These are phyloP conservation scores for Pyronema omphalodes DNA, from an alignment of 495 filamentous ascomycete species.

Conservation along the genomic window DNA sequence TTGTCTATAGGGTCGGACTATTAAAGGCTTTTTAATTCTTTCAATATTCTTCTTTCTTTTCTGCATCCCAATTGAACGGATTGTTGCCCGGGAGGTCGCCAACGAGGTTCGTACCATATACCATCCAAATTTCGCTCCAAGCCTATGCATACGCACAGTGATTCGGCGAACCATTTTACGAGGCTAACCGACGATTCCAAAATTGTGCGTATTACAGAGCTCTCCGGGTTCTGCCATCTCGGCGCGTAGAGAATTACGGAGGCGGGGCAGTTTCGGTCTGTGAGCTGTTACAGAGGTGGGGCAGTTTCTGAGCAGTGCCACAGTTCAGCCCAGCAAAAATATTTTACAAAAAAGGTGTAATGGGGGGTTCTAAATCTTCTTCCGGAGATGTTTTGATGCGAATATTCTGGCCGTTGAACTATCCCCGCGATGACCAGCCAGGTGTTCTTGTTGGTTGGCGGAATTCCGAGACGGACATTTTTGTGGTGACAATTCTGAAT, in stretches of 20 bases:
- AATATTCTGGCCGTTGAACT: constrained; percentile 93
- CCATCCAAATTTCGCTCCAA: neutral
- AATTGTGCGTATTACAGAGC: constrained; percentile 38
- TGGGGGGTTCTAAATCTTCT: constrained; percentile 24
- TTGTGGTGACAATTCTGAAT: constrained; percentile 75
- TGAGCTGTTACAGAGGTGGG: no score
- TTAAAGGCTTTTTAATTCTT: constrained; percentile 55
- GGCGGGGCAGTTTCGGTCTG: constrained; percentile 63
- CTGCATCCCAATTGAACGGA: constrained; percentile 50
- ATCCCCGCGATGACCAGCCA: constrained; percentile 45
- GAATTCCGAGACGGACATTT: constrained; percentile 77
- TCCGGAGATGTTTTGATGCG: constrained; percentile 70
- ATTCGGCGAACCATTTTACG: neutral
- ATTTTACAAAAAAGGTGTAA: neutral
- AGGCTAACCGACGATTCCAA: neutral
- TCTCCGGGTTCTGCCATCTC: constrained; percentile 74
- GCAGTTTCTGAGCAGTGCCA: constrained; percentile 8
- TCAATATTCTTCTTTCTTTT: constrained; percentile 62
- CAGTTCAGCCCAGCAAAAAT: constrained; percentile 18
- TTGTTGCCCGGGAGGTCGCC: constrained; percentile 46
- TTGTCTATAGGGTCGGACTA: constrained; percentile 32
- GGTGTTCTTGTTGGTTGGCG: constrained; percentile 90
- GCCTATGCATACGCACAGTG: neutral
- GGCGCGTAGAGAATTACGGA: constrained; percentile 82
- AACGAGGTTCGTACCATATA: constrained; percentile 34